Evolutionary conservation across 2,329 filamentous ascomycete species (phyloP).

Genomic region (Exophiala lecanii-corni): DNA sequence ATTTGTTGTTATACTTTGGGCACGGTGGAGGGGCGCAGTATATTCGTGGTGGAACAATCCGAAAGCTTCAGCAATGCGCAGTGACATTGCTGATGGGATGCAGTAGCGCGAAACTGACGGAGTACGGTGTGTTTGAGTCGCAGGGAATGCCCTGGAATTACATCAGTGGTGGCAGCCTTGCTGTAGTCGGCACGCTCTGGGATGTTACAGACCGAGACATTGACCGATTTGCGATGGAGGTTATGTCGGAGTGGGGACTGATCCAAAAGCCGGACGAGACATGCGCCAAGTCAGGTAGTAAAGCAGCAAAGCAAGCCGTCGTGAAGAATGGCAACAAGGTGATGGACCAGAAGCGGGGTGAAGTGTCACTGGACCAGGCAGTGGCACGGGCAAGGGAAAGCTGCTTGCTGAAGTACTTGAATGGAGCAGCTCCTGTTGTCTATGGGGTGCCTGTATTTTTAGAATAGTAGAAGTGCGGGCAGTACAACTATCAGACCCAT

Average conservation of each 20-base stretch:
- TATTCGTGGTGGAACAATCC: slow-evolving; percentile 77
- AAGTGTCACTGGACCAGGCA: slow-evolving; percentile 69
- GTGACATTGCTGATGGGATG: slow-evolving; percentile 91
- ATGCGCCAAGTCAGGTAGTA: slow-evolving; percentile 28
- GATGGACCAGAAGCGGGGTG: slow-evolving; percentile 30
- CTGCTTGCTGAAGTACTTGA: slow-evolving; percentile 87
- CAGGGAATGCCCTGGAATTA: slow-evolving; percentile 88
- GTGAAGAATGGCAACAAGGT: too few species aligned
- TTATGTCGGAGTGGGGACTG: slow-evolving; percentile 85
- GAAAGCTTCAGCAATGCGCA: slow-evolving; percentile 71
- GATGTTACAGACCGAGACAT: slow-evolving; percentile 98
- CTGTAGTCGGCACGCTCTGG: slow-evolving; percentile 90
- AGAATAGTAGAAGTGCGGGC: slow-evolving; percentile 15
- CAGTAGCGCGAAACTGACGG: slow-evolving; percentile 73
- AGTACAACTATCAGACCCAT: too few species aligned
- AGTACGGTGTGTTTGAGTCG: slow-evolving; percentile 84
- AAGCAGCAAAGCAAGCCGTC: slow-evolving; percentile 29
- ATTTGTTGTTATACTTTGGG: slow-evolving; percentile 87
- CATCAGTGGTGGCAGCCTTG: slow-evolving; percentile 79
- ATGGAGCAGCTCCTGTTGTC: slow-evolving; percentile 86
- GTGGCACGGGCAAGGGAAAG: slow-evolving; percentile 68
- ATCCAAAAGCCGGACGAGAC: slow-evolving; percentile 41
- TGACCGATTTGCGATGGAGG: slow-evolving; percentile 76
- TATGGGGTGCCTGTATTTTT: slow-evolving; percentile 94
- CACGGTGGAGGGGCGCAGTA: slow-evolving; percentile 95